Evolutionary conservation across 495 filamentous ascomycete genomes (phyloP).

Genomic region (Durotheca rogersii): DNA sequence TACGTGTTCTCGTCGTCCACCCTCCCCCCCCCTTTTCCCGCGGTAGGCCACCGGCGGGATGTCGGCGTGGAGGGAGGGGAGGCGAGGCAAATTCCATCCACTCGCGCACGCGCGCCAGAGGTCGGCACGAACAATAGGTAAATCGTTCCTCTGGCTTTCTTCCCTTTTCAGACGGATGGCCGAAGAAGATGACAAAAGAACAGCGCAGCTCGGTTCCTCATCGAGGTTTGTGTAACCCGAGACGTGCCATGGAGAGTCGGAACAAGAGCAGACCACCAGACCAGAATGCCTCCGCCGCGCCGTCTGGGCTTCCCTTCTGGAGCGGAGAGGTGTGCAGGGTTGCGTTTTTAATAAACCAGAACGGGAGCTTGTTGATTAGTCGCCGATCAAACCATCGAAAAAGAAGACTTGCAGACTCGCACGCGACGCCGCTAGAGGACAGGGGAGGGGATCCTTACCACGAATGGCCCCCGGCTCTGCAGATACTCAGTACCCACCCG

Average conservation of each 20-base stretch:
- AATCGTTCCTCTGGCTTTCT: conserved; percentile 1
- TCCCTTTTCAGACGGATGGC: conserved; percentile 15
- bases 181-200: conserved; percentile 24
- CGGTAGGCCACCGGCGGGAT: no score
- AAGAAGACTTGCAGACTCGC: conserved; percentile 13
- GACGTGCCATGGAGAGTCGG: conserved; percentile 3
- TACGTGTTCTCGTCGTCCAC: no score
- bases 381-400: conserved; percentile 35
- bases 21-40: no score
- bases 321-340: conserved; percentile 10
- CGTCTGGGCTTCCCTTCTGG: conserved; percentile 16
- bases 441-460: conserved; percentile 15
- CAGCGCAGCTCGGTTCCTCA: conserved; percentile 25
- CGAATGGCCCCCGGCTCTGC: conserved; percentile 12
- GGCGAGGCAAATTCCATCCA: no score
- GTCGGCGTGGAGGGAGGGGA: no score
- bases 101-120: no score
- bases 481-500: no score
- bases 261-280: no score
- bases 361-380: conserved; percentile 35
- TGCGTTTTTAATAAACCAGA: conserved; percentile 28
- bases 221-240: conserved; percentile 18
- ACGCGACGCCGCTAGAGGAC: conserved; percentile 16
- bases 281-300: no score
- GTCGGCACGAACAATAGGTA: no score